Conservation (phyloP, 345 rosid species). For the Brassica carinata region DNA sequence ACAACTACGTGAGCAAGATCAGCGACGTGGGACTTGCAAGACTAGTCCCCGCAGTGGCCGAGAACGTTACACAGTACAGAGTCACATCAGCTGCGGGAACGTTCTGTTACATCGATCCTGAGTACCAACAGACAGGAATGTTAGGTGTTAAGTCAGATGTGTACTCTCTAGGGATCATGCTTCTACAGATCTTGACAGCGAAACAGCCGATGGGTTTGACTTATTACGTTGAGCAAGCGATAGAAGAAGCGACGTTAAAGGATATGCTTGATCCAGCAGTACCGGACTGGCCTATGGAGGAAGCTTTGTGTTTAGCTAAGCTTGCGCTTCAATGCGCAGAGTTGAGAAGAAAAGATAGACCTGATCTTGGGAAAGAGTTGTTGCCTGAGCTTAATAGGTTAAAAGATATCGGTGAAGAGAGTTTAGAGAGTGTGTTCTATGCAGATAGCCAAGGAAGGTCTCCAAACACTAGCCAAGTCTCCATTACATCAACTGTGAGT, state of each 20-base stretch:
- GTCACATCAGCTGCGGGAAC: conserved; percentile 93
- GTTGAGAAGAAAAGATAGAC: conserved; percentile 86
- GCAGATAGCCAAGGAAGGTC: conserved; percentile 34
- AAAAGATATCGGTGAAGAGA: conserved; percentile 67
- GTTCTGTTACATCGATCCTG: conserved; percentile 93
- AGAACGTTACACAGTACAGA: conserved; percentile 71
- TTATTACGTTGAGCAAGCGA: conserved; percentile 55
- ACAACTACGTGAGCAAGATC: conserved; percentile 77
- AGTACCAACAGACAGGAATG: conserved; percentile 96
- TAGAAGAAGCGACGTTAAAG: conserved; percentile 54
- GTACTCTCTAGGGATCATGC: conserved; percentile 80
- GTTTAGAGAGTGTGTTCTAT: conserved; percentile 34
- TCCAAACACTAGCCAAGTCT: conserved; percentile 41
- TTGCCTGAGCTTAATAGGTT: conserved; percentile 63
- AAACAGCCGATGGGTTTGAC: conserved; percentile 86
- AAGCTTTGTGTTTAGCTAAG: conserved; percentile 58
- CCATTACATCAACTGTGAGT: conserved; percentile 52
- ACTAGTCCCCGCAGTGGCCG: conserved; percentile 82
- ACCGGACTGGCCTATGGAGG: conserved; percentile 81
- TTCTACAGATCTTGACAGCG: conserved; percentile 76
- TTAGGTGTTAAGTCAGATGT: conserved; percentile 88
- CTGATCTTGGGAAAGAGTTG: conserved; percentile 72
- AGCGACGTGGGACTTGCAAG: conserved; percentile 89
- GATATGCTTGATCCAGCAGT: conserved; percentile 75
- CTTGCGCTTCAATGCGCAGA: conserved; percentile 72